phyloP scores from a whole-genome alignment of 2,329 filamentous ascomycete genomes.

The Trichoderma pleuroti region DNA sequence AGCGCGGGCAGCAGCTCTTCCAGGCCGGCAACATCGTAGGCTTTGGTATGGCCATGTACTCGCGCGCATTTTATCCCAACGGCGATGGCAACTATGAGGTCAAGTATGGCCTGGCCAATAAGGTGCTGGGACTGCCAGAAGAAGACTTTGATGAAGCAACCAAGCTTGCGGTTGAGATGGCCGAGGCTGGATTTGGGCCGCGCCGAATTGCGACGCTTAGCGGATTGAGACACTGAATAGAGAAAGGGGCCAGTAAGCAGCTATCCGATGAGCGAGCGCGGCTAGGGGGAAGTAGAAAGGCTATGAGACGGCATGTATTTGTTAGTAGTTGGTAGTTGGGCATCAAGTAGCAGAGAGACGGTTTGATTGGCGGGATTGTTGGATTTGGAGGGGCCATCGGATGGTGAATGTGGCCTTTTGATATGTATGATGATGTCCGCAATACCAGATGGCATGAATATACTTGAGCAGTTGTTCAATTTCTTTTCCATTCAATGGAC shows the following conservation, averaged over 20 bases:
- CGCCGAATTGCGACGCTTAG: background rate
- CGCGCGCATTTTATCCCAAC: constrained; percentile 49
- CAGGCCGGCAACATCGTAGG: constrained; percentile 39
- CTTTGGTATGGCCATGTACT: constrained; percentile 51
- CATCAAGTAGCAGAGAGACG: background rate
- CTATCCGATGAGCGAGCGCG: background rate
- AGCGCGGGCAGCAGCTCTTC: constrained; percentile 44
- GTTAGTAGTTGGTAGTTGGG: background rate
- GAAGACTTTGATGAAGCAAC: constrained; percentile 59
- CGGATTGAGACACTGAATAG: background rate
- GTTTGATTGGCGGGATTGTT: background rate
- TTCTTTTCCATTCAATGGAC: background rate
- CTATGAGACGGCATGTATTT: background rate
- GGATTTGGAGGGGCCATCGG: background rate
- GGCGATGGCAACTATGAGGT: constrained; percentile 41
- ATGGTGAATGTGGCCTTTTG: background rate
- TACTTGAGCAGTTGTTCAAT: background rate
- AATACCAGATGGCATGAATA: background rate
- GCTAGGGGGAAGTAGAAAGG: background rate
- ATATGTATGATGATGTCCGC: background rate
- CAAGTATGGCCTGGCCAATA: constrained; percentile 42
- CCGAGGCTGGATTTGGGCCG: constrained; percentile 14
- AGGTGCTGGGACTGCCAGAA: constrained; percentile 51
- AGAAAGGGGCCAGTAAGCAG: background rate
- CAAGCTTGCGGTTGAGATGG: constrained; percentile 44